Evolutionary conservation across 2,329 filamentous ascomycete species (phyloP).

Genomic region (Botryotinia narcissicola): DNA sequence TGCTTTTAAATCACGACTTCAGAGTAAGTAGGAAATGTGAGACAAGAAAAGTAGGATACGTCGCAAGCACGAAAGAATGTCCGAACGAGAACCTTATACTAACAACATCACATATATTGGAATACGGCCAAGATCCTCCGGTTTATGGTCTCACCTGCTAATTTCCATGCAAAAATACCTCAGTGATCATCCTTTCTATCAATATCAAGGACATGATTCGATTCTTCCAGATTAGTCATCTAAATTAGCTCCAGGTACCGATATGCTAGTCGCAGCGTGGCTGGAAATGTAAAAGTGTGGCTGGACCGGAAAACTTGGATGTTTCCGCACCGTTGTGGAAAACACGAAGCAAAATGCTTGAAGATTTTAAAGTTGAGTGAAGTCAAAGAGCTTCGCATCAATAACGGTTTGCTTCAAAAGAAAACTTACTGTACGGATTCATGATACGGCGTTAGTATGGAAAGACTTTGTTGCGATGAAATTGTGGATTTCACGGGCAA

Average conservation of each 20-base stretch:
- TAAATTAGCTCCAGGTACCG: background rate
- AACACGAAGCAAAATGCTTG: background rate
- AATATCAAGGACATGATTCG: constrained; percentile 7
- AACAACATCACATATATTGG: constrained; percentile 8
- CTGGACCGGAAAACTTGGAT: background rate
- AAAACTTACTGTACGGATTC: background rate
- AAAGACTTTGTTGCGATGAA: background rate
- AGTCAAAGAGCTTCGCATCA: background rate
- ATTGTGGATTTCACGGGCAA: background rate
- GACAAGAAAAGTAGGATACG: background rate
- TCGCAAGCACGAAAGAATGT: background rate
- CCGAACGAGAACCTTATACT: background rate
- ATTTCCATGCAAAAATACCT: background rate
- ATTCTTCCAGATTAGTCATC: background rate
- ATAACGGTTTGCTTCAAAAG: background rate
- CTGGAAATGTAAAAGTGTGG: background rate
- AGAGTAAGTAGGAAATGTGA: background rate
- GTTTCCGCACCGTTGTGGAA: background rate
- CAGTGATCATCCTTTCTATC: background rate
- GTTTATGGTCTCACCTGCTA: background rate
- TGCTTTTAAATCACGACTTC: background rate
- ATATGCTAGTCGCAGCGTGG: background rate
- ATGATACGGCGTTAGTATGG: background rate
- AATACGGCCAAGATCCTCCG: background rate
- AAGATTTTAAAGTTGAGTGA: background rate